Conservation (phyloP, 768 basidiomycete species). For the Trametes gibbosa region DNA sequence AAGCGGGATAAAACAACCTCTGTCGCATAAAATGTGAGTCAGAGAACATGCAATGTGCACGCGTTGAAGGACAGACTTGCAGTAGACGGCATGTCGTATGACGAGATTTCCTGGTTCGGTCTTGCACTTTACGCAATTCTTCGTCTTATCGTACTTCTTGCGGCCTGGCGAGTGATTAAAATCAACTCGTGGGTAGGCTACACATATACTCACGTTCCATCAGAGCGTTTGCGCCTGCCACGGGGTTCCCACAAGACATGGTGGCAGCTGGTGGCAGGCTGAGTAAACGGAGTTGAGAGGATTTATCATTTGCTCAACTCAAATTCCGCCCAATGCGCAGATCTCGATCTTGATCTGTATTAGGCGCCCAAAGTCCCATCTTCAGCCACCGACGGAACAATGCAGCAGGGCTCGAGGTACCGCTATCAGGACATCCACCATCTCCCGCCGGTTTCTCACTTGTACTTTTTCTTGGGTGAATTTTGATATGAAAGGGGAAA, state of each 20-base stretch:
- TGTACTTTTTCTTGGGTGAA: not conserved
- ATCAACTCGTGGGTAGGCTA: not conserved
- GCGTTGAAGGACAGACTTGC: conserved; percentile 53
- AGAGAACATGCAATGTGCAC: not conserved
- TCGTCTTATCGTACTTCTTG: conserved; percentile 64
- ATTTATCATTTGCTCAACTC: not conserved
- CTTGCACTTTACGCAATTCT: conserved; percentile 74
- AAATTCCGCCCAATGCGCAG: not conserved
- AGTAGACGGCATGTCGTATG: conserved; percentile 79
- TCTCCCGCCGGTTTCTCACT: not conserved
- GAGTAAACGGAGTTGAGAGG: not conserved
- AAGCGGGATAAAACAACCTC: conserved; percentile 66
- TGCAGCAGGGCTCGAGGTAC: not conserved
- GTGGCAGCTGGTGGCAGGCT: conserved; percentile 5
- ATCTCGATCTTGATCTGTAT: conserved; percentile 2
- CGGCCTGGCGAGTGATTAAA: conserved; percentile 42
- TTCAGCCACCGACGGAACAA: conserved; percentile 3
- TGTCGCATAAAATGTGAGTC: conserved; percentile 24
- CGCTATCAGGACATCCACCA: not conserved
- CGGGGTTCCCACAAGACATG: conserved; percentile 60
- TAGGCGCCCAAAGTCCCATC: conserved; percentile 7
- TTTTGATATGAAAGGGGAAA: not conserved
- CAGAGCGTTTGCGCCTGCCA: conserved; percentile 52
- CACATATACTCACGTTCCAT: conserved; percentile 58
- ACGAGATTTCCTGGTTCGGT: conserved; percentile 60